These are phyloP conservation scores for Magnolia changhungtana DNA, from an alignment of 164 flowering plant species.

Conservation along the genomic window DNA sequence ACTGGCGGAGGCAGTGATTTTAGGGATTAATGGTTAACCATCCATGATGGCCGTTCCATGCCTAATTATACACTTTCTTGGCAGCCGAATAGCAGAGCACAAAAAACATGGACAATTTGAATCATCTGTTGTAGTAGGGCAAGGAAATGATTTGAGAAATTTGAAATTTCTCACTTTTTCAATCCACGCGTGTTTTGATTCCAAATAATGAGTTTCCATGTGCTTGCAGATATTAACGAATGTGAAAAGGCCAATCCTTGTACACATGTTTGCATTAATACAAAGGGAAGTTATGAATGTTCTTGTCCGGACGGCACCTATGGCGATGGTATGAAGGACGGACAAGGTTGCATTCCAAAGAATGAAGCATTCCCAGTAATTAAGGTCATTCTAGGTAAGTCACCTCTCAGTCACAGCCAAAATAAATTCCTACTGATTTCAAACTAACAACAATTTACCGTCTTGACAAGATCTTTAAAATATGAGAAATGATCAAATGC, in stretches of 20 bases:
- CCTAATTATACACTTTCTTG: not conserved
- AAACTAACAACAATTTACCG: not conserved
- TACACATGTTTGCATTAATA: not conserved
- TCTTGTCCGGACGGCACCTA: not conserved
- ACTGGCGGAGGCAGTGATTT: not conserved
- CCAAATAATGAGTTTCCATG: not conserved
- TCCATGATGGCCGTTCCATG: not conserved
- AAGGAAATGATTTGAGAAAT: no score
- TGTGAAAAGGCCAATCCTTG: not conserved
- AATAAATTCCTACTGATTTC: no score
- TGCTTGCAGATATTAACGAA: slow-evolving; percentile 1
- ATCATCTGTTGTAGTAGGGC: not conserved
- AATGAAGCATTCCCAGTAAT: not conserved
- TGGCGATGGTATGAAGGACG: not conserved
- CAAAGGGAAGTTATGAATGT: not conserved
- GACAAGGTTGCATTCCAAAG: not conserved
- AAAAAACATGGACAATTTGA: no score
- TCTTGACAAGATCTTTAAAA: not conserved
- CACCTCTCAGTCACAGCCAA: not conserved
- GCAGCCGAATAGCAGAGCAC: not conserved
- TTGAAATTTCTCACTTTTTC: no score
- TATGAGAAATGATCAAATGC: not conserved
- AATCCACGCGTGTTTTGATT: not conserved
- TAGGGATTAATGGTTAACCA: not conserved
- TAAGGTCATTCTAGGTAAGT: not conserved